phyloP scores from a whole-genome alignment of 1,284 basidiomycete genomes.

The Moesziomyces sp. region DNA sequence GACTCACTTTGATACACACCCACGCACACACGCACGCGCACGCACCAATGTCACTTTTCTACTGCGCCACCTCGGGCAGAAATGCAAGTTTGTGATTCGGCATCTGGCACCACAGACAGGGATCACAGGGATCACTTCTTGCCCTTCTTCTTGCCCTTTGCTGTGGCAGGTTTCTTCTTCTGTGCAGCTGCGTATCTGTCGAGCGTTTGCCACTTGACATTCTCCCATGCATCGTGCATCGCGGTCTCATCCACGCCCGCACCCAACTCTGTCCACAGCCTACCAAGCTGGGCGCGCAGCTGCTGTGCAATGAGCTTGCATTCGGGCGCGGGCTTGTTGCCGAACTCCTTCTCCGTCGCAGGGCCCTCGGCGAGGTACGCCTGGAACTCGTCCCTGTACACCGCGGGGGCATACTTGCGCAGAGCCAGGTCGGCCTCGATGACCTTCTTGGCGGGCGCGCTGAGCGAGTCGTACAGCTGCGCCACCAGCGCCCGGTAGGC shows the following conservation, averaged over 20 bases:
- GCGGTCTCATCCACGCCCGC: constrained; percentile 16
- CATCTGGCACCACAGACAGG: too few relatives aligned
- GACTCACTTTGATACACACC: neutral
- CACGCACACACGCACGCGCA: too few relatives aligned
- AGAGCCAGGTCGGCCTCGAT: constrained; percentile 57
- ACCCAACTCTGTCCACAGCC: constrained; percentile 41
- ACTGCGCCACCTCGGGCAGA: too few relatives aligned
- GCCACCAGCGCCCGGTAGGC: constrained; percentile 45
- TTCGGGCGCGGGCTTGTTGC: constrained; percentile 48
- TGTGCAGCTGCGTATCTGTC: constrained; percentile 41
- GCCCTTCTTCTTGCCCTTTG: constrained; percentile 31
- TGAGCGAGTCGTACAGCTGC: constrained; percentile 34
- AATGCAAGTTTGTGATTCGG: too few relatives aligned
- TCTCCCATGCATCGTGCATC: constrained; percentile 38
- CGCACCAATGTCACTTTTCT: too few relatives aligned
- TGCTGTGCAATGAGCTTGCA: constrained; percentile 39
- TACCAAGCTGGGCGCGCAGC: constrained; percentile 22
- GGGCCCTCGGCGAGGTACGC: constrained; percentile 59
- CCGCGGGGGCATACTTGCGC: constrained; percentile 54
- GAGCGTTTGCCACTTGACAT: constrained; percentile 41
- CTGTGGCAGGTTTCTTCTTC: constrained; percentile 19
- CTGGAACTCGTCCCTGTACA: constrained; percentile 62
- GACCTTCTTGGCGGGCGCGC: constrained; percentile 33
- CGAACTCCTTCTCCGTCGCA: constrained; percentile 51
- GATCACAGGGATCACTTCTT: constrained; percentile 13